Conservation (phyloP, 805 yeast genomes). For the Yarrowia sp. region DNA sequence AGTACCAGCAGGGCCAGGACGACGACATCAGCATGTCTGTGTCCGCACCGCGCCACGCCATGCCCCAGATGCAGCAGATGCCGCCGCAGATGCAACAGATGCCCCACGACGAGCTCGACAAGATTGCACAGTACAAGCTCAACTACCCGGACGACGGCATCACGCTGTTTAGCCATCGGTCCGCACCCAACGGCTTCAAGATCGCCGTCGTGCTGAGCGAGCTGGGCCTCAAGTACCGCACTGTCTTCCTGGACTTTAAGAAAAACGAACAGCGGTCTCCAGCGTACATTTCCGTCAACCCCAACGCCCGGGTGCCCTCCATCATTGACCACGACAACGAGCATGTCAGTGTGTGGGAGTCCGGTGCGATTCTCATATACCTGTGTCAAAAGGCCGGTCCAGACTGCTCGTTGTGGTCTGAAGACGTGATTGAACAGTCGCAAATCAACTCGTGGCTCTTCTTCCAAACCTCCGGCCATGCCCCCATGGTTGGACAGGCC, state of each 20-base stretch:
- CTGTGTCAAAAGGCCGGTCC: slow-evolving; percentile 63
- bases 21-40: slow-evolving; percentile 24
- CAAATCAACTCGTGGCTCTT: slow-evolving; percentile 87
- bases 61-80: slow-evolving; percentile 2
- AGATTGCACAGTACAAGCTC: slow-evolving; percentile 58
- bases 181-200: slow-evolving; percentile 95
- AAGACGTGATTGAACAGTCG: slow-evolving; percentile 72
- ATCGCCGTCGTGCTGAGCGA: slow-evolving; percentile 89
- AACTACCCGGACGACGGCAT: slow-evolving; percentile 79
- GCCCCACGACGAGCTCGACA: slow-evolving; percentile 21
- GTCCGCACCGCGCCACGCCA: slow-evolving; percentile 10
- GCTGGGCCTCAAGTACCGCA: slow-evolving; percentile 71
- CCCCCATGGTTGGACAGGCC: slow-evolving; percentile 99
- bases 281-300: slow-evolving; percentile 88
- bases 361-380: slow-evolving; percentile 86
- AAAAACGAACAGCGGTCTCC: slow-evolving; percentile 90
- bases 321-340: slow-evolving; percentile 82
- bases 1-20: slow-evolving; percentile 12
- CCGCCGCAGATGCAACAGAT: slow-evolving; percentile 6
- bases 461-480: slow-evolving; percentile 95
- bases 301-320: slow-evolving; percentile 95
- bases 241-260: slow-evolving; percentile 82
- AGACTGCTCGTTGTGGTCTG: slow-evolving; percentile 75
- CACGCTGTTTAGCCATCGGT: slow-evolving; percentile 73
- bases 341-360: slow-evolving; percentile 86